A percentile compares a stretch with the other conserved stretches of the same genome.
Conservation (phyloP, 169 alveolate species). For the Babesia ovata region DNA sequence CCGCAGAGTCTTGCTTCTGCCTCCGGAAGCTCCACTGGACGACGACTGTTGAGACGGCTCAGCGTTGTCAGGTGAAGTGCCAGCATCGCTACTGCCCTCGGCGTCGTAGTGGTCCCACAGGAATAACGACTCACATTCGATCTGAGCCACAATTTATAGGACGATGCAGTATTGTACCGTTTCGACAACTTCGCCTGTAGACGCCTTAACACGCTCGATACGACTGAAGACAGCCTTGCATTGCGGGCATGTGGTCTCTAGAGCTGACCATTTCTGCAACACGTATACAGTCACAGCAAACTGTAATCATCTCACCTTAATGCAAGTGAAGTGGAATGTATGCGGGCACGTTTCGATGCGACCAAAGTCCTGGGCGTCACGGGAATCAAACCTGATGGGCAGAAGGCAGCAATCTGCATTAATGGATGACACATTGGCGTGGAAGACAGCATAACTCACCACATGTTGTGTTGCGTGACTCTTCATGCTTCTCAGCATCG, state of each 20-base stretch:
- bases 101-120: constrained; percentile 34
- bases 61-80: neutral
- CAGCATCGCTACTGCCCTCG: neutral
- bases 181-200: constrained; percentile 12
- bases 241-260: constrained; percentile 49
- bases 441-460: neutral
- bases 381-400: constrained; percentile 10
- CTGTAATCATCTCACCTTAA: constrained; percentile 2
- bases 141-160: neutral
- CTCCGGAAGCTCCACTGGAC: no score
- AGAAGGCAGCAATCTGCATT: constrained; percentile 32
- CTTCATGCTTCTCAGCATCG: neutral
- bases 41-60: neutral
- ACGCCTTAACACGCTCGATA: constrained; percentile 9
- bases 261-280: constrained; percentile 31
- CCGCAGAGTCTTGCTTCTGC: neutral
- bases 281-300: neutral
- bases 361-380: neutral
- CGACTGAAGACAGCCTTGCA: constrained; percentile 33
- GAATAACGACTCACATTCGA: constrained; percentile 15
- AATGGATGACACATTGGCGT: neutral
- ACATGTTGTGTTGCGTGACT: neutral
- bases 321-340: constrained; percentile 26
- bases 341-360: constrained; percentile 30
- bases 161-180: neutral